These are phyloP conservation scores for Pleurotus ostreatus DNA, from an alignment of 768 basidiomycete genomes.

Conservation along the genomic window DNA sequence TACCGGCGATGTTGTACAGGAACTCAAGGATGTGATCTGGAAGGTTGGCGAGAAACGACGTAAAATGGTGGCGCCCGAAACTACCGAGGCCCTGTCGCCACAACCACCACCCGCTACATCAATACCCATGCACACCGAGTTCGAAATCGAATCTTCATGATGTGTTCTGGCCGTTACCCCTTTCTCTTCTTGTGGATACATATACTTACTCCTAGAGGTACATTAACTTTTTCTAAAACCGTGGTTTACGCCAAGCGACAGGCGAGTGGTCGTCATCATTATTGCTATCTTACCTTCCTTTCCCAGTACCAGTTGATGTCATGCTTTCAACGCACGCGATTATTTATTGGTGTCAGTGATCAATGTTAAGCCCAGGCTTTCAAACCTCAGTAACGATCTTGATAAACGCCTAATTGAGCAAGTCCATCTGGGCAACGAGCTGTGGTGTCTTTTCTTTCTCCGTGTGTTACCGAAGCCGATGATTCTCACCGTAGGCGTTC, in stretches of 20 bases:
- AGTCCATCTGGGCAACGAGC: no score
- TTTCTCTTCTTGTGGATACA: background rate
- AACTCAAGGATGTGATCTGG: conserved; percentile 85
- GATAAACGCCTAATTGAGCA: no score
- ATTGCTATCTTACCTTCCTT: conserved; percentile 7
- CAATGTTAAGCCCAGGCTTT: no score
- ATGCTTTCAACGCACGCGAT: background rate
- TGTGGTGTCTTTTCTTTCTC: no score
- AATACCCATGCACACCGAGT: background rate
- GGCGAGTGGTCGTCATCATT: background rate
- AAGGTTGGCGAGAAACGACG: conserved; percentile 72
- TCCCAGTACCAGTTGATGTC: background rate
- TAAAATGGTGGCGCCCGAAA: conserved; percentile 31
- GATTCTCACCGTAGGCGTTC: no score
- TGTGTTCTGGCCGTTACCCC: background rate
- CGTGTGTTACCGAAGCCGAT: no score
- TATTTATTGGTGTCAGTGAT: background rate
- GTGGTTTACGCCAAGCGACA: conserved; percentile 3
- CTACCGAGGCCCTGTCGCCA: conserved; percentile 5
- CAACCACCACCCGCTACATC: background rate
- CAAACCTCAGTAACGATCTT: no score
- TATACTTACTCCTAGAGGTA: conserved; percentile 1
- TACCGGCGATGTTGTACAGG: conserved; percentile 76
- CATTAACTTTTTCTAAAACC: background rate
- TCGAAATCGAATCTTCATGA: conserved; percentile 1